These are phyloP conservation scores for Xylaria sp. DNA, from an alignment of 2,329 filamentous ascomycete genomes.

Conservation along the genomic window DNA sequence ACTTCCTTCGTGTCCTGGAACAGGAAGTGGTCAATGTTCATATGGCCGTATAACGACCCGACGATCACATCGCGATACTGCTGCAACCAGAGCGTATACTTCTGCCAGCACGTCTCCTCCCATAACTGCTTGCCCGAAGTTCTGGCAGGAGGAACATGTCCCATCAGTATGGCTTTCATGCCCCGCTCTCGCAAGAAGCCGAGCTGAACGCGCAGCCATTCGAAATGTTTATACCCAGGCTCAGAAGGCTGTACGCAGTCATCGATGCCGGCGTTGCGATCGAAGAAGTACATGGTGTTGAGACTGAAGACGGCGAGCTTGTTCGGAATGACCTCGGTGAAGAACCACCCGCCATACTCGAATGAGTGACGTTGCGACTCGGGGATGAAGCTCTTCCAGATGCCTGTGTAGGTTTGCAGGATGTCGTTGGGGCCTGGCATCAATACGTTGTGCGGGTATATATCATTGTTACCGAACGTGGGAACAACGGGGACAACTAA, in stretches of 20 bases:
- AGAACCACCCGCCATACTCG: conserved; percentile 91
- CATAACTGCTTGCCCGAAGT: conserved; percentile 84
- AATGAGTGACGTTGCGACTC: conserved; percentile 92
- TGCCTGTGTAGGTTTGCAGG: conserved; percentile 73
- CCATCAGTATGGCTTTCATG: conserved; percentile 93
- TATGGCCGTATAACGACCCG: conserved; percentile 82
- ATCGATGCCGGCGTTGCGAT: conserved; percentile 89
- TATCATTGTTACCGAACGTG: conserved; percentile 95
- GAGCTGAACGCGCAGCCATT: conserved; percentile 91
- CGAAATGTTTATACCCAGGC: conserved; percentile 91
- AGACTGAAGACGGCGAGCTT: conserved; percentile 88
- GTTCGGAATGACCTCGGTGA: conserved; percentile 85
- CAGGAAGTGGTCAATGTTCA: conserved; percentile 98
- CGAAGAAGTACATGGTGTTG: conserved; percentile 96
- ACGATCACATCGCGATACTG: conserved; percentile 91
- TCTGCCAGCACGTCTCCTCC: conserved; percentile 99
- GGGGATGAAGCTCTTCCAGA: conserved; percentile 88
- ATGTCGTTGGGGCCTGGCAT: conserved; percentile 82
- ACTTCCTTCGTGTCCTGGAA: conserved; percentile 83
- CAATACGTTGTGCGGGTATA: conserved; percentile 95
- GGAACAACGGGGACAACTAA: conserved; percentile 81
- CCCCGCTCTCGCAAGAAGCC: conserved; percentile 78
- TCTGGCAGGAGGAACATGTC: conserved; percentile 89
- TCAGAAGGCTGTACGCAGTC: conserved; percentile 79
- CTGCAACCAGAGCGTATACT: conserved; percentile 87